Evolutionary conservation across 1,284 basidiomycete genomes (phyloP).

Genomic region (Stygiomarasmius scandens): DNA sequence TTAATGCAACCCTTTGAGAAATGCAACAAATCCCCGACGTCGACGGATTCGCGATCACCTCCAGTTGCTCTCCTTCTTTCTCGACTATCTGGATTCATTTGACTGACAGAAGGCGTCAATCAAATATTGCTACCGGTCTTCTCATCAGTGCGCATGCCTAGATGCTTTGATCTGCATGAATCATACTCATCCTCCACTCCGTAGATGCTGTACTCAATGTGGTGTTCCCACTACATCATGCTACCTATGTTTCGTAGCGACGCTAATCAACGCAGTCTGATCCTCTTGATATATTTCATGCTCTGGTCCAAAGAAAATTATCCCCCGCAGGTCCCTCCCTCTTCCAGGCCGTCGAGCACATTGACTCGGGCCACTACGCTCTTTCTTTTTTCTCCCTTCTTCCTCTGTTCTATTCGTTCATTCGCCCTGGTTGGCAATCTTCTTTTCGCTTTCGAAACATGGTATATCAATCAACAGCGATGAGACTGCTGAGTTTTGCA

Average conservation of each 20-base stretch:
- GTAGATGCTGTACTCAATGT: not conserved
- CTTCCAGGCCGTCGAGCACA: not conserved
- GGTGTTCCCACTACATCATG: too few species aligned
- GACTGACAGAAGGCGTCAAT: not conserved
- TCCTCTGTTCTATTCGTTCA: slow-evolving; percentile 8
- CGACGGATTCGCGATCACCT: too few species aligned
- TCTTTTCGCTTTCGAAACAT: not conserved
- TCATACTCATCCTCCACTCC: not conserved
- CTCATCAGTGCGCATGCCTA: not conserved
- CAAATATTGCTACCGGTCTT: not conserved
- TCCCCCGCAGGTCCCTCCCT: not conserved
- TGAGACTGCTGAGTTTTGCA: slow-evolving; percentile 2
- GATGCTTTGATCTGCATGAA: not conserved
- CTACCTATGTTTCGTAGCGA: not conserved
- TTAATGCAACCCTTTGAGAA: too few species aligned
- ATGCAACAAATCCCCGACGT: too few species aligned
- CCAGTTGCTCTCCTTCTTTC: too few species aligned
- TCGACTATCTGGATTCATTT: too few species aligned
- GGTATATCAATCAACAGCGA: too few species aligned
- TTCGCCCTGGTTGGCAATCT: slow-evolving; percentile 15
- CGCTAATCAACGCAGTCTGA: not conserved
- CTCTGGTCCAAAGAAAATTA: not conserved
- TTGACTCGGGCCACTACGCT: not conserved
- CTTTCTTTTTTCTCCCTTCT: not conserved
- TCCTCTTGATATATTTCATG: not conserved